Percentiles rank a stretch among this genome's conserved stretches.
These are phyloP conservation scores for Saksenaea vasiformis DNA, from an alignment of 371 early-diverging fungal genomes.

Conservation along the genomic window DNA sequence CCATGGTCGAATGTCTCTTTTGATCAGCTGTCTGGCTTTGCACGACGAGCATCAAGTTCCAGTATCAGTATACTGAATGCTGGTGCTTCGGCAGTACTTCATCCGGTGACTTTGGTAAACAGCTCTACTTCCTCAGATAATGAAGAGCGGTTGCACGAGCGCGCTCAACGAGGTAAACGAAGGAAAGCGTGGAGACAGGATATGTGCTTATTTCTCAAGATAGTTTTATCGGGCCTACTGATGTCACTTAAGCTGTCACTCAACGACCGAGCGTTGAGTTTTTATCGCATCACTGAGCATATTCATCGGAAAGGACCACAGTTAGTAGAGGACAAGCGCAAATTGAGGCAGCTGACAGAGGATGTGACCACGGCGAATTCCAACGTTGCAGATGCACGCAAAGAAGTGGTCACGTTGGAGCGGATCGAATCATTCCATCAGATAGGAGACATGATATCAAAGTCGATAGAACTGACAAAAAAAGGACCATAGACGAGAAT, in stretches of 20 bases:
- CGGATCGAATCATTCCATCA: conserved; percentile 32
- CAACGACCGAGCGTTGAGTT: conserved; percentile 38
- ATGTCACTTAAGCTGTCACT: conserved; percentile 22
- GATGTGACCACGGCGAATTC: conserved; percentile 30
- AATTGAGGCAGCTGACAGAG: conserved; percentile 7
- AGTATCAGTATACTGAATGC: conserved; percentile 21
- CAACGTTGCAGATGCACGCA: conserved; percentile 38
- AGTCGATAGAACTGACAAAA: conserved; percentile 18
- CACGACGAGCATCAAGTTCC: conserved; percentile 30
- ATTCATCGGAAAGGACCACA: conserved; percentile 40
- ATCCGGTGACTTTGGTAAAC: neutral
- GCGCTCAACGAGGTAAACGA: conserved; percentile 3
- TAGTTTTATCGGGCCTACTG: conserved; percentile 13
- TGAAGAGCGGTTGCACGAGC: neutral
- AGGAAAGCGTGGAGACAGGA: neutral
- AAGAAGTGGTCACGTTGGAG: conserved; percentile 28
- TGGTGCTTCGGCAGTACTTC: conserved; percentile 6
- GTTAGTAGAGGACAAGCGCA: conserved; percentile 26
- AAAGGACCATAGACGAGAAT: neutral
- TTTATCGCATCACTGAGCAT: conserved; percentile 40
- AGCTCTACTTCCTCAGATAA: neutral
- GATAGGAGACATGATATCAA: conserved; percentile 35
- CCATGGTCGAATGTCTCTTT: conserved; percentile 29
- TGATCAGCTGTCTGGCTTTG: conserved; percentile 35
- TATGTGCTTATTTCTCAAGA: neutral